Evolutionary conservation across 1,284 basidiomycete genomes (phyloP), one percentile per base, ranked within the genome.

Genomic region (Apiotrichum laibachii): DNA sequence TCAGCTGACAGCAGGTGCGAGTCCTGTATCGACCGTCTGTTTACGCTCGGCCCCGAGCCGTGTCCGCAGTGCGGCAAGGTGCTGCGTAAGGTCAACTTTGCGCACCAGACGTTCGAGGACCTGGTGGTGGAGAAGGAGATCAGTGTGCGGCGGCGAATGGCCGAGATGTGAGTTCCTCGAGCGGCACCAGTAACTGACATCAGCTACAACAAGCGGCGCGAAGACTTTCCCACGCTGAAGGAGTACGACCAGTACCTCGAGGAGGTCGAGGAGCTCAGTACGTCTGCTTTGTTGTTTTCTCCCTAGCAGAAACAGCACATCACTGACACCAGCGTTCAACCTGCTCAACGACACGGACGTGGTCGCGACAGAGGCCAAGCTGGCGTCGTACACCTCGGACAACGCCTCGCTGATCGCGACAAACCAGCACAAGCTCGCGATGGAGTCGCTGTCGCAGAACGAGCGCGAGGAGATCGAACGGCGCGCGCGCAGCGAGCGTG

Each of bases 241-340:
- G 83, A 84, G n/a, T 98, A 95, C 78, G 97, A 99, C 71, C 88
- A 98, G 75, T 99, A 98, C 72, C 83, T 99, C 10, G 92, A 98
- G 77, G 87, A 92, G 75, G 92, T 95, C 1, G 96, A 99, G 79
- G 91, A 97, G 69, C 88, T 98, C 65, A 89, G 92, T 91, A 66
- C 73, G 88, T 80, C n/a, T n/a, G n/a, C n/a, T n/a, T n/a, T n/a
- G n/a, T n/a, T n/a, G n/a, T n/a, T n/a, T n/a, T n/a, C n/a, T n/a
- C n/a, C n/a, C n/a, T n/a, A n/a, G n/a, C n/a, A n/a, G n/a, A n/a
- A n/a, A n/a, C n/a, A n/a, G 34, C 16, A 35, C 3, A 3, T 4
- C 15, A 19, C 62, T 55, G 35, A 61, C 58, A 0, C 50, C 44
- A 60, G 92, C 92, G 0, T 99, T 97, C 82, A 97, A 98, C 73